Percentiles rank a stretch among this genome's conserved stretches.
Conservation (phyloP, 306 rosid species). For the Pterocarpus santalinus region DNA sequence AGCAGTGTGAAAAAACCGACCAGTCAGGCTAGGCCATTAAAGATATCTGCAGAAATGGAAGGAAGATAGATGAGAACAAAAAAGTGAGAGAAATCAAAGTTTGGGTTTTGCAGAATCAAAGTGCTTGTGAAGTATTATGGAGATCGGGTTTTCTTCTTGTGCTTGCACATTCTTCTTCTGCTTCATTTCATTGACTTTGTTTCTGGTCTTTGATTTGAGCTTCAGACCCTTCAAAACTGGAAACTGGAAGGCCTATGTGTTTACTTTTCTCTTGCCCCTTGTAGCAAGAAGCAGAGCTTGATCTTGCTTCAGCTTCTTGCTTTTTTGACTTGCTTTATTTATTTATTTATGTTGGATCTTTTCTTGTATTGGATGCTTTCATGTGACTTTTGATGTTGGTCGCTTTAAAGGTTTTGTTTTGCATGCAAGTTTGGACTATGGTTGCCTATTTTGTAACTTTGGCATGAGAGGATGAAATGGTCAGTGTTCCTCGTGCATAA, state of each 20-base stretch:
- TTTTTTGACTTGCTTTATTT: not conserved
- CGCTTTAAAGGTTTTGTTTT: not conserved
- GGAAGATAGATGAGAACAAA: not conserved
- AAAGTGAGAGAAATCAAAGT: not conserved
- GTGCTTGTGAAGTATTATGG: not conserved
- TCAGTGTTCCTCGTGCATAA: not conserved
- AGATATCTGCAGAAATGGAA: not conserved
- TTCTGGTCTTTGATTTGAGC: not conserved
- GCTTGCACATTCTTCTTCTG: not conserved
- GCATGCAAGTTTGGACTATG: slow-evolving; percentile 16
- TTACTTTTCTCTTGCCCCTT: not conserved
- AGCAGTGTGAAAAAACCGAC: no score
- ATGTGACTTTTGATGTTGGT: not conserved
- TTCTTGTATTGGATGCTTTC: not conserved
- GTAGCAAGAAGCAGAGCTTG: not conserved
- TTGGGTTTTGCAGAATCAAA: not conserved
- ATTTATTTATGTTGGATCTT: not conserved
- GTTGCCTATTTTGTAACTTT: no score
- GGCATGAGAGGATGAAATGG: no score
- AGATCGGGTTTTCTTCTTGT: not conserved
- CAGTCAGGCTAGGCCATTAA: not conserved
- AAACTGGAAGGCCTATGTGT: not conserved
- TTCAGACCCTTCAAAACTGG: not conserved
- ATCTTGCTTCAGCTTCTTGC: not conserved
- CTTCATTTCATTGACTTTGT: not conserved